These are phyloP conservation scores for Phyllostachys edulis DNA, from an alignment of 176 grass and related monocot species.

Conservation along the genomic window DNA sequence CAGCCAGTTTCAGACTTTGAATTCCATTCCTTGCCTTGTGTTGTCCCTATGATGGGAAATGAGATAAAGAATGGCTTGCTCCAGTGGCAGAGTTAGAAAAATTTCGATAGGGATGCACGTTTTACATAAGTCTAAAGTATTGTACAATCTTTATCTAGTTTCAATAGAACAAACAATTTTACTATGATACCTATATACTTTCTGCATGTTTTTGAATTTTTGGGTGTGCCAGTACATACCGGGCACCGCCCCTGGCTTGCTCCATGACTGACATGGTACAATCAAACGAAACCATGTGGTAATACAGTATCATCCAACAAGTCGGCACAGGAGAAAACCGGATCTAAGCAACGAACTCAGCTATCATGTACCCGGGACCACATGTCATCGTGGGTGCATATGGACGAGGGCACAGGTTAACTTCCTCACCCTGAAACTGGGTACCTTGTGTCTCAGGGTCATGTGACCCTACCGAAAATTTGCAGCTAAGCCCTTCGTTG, in stretches of 20 bases:
- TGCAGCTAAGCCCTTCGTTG: not conserved
- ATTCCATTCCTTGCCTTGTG: not conserved
- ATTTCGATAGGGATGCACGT: too few species aligned
- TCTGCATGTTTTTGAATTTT: too few species aligned
- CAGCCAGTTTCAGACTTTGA: not conserved
- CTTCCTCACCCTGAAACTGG: not conserved
- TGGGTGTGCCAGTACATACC: too few species aligned
- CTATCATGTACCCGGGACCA: not conserved
- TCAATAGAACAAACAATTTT: too few species aligned
- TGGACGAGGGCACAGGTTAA: not conserved
- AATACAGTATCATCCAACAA: not conserved
- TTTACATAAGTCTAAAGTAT: too few species aligned
- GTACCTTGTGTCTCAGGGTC: not conserved
- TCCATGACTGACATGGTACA: not conserved
- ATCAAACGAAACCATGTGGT: not conserved
- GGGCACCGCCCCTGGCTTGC: too few species aligned
- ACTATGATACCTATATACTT: too few species aligned
- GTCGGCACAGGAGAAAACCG: not conserved
- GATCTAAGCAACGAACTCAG: not conserved
- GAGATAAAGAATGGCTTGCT: not conserved
- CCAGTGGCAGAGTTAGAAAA: too few species aligned
- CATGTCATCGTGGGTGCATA: not conserved
- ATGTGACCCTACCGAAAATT: not conserved
- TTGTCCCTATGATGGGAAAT: not conserved
- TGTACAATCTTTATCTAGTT: too few species aligned